Conservation (phyloP, 2,329 filamentous ascomycete genomes). For the Paraphoma chrysanthemicola region DNA sequence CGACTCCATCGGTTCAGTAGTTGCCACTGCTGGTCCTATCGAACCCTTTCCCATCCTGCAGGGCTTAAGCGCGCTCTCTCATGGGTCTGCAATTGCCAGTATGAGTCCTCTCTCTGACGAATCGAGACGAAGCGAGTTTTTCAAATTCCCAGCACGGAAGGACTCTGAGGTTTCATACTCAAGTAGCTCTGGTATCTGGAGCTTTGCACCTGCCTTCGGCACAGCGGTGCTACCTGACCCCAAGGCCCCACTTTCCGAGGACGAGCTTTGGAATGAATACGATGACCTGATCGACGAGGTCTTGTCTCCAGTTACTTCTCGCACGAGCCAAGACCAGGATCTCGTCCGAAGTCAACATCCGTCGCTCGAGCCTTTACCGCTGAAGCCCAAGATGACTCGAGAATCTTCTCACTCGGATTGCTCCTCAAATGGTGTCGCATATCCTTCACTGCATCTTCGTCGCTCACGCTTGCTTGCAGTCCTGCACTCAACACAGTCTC, state of each 20-base stretch:
- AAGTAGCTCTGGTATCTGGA: slow-evolving; percentile 68
- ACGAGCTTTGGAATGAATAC: slow-evolving; percentile 95
- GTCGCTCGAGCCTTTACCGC: slow-evolving; percentile 37
- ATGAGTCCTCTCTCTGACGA: slow-evolving; percentile 40
- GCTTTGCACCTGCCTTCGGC: slow-evolving; percentile 60
- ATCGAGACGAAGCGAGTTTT: slow-evolving; percentile 65
- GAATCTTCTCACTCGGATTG: slow-evolving; percentile 40
- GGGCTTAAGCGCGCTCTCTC: slow-evolving; percentile 40
- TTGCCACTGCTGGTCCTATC: slow-evolving; percentile 35
- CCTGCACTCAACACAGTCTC: slow-evolving; percentile 56
- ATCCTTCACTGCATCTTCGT: slow-evolving; percentile 52
- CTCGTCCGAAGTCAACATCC: slow-evolving; percentile 27
- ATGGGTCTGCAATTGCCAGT: slow-evolving; percentile 49
- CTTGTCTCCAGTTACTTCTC: slow-evolving; percentile 53
- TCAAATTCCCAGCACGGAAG: slow-evolving; percentile 76
- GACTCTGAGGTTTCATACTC: slow-evolving; percentile 73
- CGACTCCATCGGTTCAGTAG: slow-evolving; percentile 36
- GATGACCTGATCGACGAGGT: slow-evolving; percentile 83
- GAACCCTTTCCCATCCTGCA: slow-evolving; percentile 46
- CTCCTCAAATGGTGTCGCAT: slow-evolving; percentile 26
- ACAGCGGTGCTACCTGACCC: slow-evolving; percentile 71
- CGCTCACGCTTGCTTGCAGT: slow-evolving; percentile 60
- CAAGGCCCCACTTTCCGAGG: slow-evolving; percentile 71
- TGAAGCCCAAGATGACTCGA: slow-evolving; percentile 31
- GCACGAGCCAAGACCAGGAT: slow-evolving; percentile 9